Conservation (phyloP, 1,139 yeast genomes). For the Geotrichum restrictum region DNA sequence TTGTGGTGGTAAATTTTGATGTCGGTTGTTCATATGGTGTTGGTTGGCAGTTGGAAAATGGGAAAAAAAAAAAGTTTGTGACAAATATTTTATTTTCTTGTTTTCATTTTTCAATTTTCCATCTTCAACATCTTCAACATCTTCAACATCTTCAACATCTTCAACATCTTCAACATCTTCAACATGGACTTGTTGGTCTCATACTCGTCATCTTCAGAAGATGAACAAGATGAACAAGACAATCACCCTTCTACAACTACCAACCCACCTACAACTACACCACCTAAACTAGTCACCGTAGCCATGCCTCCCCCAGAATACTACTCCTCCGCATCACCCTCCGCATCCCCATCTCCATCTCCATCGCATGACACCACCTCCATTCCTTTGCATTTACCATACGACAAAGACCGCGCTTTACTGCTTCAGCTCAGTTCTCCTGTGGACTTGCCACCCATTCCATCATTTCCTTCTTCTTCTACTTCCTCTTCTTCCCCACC, state of each 20-base stretch:
- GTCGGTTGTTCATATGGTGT: too few species aligned
- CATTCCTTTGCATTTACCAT: not conserved
- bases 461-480: not conserved
- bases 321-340: not conserved
- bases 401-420: slow-evolving; percentile 7
- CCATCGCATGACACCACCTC: not conserved
- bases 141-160: not conserved
- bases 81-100: too few species aligned
- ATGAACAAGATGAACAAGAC: not conserved
- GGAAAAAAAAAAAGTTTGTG: too few species aligned
- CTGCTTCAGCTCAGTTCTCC: slow-evolving; percentile 7
- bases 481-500: too few species aligned
- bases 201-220: slow-evolving; percentile 11
- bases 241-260: too few species aligned
- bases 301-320: slow-evolving; percentile 7
- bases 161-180: not conserved
- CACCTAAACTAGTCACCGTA: not conserved
- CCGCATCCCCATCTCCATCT: not conserved
- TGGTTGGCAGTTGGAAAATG: too few species aligned
- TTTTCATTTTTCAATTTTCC: too few species aligned
- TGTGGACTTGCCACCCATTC: not conserved
- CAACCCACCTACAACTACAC: not conserved
- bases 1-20: too few species aligned
- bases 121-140: not conserved
- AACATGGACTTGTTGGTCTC: slow-evolving; percentile 8